Conservation (phyloP, 306 rosid genomes). For the Fagus sylvatica region DNA sequence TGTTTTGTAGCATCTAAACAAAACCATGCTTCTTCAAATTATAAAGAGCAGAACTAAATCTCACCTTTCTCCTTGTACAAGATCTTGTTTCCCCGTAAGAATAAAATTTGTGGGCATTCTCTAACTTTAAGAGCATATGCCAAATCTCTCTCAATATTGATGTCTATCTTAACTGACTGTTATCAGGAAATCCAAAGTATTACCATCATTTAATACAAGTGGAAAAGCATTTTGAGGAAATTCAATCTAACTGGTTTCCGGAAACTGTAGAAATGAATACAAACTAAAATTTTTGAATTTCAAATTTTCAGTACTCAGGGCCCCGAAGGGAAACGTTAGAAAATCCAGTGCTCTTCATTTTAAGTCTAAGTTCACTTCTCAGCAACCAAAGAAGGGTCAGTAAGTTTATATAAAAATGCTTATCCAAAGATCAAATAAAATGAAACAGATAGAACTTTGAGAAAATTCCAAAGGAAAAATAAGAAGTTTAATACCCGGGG, state of each 20-base stretch:
- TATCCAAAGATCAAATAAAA: neutral
- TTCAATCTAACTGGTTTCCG: neutral
- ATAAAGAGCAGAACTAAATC: conserved; percentile 20
- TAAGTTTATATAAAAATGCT: neutral
- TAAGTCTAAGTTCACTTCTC: neutral
- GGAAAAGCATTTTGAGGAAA: neutral
- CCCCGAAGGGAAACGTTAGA: neutral
- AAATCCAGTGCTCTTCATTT: neutral
- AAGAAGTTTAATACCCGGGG: conserved; percentile 65
- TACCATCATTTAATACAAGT: conserved; percentile 4
- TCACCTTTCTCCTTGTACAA: conserved; percentile 92
- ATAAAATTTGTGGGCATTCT: conserved; percentile 82
- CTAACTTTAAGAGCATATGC: conserved; percentile 84
- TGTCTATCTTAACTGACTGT: conserved; percentile 83
- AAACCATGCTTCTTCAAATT: neutral
- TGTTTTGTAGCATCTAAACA: conserved; percentile 20
- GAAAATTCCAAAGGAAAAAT: neutral
- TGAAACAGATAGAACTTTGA: conserved; percentile 2
- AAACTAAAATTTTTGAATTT: neutral
- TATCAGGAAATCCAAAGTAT: conserved; percentile 22
- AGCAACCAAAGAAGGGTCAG: conserved; percentile 1
- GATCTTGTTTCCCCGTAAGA: conserved; percentile 67
- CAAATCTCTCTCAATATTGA: conserved; percentile 83
- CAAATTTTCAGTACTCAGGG: neutral
- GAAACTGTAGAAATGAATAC: neutral